Evolutionary conservation across 768 basidiomycete genomes (phyloP), one percentile per base, ranked within the genome.

Genomic region (Amanita brunnescens): DNA sequence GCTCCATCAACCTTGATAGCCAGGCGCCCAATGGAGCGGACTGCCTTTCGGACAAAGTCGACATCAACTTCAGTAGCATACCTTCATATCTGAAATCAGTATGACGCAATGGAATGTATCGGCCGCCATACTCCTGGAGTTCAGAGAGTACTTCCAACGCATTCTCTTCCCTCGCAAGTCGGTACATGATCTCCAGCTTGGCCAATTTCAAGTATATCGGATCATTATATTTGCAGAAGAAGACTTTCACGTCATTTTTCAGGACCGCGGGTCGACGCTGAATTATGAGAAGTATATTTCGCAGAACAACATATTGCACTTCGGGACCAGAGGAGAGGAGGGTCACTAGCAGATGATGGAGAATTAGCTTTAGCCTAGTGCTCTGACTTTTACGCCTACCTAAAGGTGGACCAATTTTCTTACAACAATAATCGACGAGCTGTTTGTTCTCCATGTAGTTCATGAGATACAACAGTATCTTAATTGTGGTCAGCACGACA

Each of bases 141-240:
- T 98, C 96, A 29, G 93, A 85, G 12, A 99, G 72, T 1, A 99
- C 93, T 62, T 97, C 92, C 55, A 76, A 77, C 16, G 89, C 88
- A 64, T 98, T 99, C 63, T 93, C 91, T 53, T 91, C 85, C n/a
- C 91, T 81, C 7, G 94, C 92, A 16, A 99, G 76, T 8, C 96
- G 84, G 67, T 98, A 98, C 90, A 99, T 98, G 62, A 98, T 97
- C 67, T 98, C 96, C 47, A 99, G 74, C 61, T 99, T 98, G 45
- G 94, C 95, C 26, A 99, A 77, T 65, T 99, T 98, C 65, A 98
- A 91, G 64, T 98, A 99, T 58, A 98, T 96, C 2, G 96, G 96
- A 61, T 98, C 96, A 64, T 98, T 98, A 67, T 98, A 99, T 68
- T 99, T 98, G 87, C 93, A 97, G 70, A 99, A 99, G 71, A 99